Percentiles rank a stretch among this genome's conserved stretches.
These are phyloP conservation scores for Dryadomyces quercivorus DNA, from an alignment of 2,329 filamentous ascomycete species.

Conservation along the genomic window DNA sequence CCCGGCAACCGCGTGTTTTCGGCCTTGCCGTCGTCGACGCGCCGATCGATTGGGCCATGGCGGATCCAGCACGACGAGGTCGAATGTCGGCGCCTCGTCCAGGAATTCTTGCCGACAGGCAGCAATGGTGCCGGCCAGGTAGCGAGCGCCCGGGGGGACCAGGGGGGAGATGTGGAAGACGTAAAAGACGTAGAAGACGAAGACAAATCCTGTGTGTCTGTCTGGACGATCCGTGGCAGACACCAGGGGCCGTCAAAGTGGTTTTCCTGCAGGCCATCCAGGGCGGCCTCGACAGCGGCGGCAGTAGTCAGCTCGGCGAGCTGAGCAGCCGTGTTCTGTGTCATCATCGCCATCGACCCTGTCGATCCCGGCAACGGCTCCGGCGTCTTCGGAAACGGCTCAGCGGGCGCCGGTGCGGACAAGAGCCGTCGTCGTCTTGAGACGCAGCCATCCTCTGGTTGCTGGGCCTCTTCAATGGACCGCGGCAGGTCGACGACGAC, in stretches of 20 bases:
- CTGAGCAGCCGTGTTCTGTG: constrained; percentile 26
- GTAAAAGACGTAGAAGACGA: no score
- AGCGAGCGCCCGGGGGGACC: constrained; percentile 29
- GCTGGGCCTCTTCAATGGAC: constrained; percentile 57
- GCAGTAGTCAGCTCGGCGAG: constrained; percentile 41
- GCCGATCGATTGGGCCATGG: constrained; percentile 75
- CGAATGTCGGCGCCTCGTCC: constrained; percentile 36
- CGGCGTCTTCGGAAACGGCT: constrained; percentile 35
- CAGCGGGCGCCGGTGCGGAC: constrained; percentile 29
- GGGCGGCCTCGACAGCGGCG: constrained; percentile 31
- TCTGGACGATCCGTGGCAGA: constrained; percentile 20
- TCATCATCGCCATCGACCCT: constrained; percentile 1
- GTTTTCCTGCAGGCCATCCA: constrained; percentile 22
- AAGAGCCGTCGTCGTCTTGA: constrained; percentile 23
- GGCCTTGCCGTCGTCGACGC: constrained; percentile 18
- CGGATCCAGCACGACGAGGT: constrained; percentile 61
- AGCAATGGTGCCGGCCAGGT: constrained; percentile 36
- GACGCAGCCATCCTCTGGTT: constrained; percentile 16
- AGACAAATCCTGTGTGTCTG: not conserved
- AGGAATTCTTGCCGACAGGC: constrained; percentile 28
- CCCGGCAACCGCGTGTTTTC: not conserved
- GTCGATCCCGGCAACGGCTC: not conserved
- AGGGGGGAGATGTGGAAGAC: constrained; percentile 6
- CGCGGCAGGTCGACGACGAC: constrained; percentile 56
- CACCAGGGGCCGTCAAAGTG: constrained; percentile 31